Evolutionary conservation across 495 filamentous ascomycete genomes (phyloP), one percentile per base, ranked within the genome.

Genomic region (Lindgomyces ingoldianus): DNA sequence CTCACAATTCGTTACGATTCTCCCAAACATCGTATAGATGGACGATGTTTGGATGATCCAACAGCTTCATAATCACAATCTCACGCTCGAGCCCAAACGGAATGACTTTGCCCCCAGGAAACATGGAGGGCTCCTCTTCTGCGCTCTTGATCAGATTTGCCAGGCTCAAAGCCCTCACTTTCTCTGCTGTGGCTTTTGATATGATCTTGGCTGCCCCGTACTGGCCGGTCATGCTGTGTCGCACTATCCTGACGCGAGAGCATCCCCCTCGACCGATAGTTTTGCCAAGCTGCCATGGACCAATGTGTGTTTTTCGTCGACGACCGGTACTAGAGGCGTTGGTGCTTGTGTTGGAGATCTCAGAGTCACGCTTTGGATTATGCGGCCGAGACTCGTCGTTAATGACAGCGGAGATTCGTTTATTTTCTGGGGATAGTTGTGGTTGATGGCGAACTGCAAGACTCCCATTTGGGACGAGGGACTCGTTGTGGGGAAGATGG

Each of bases 1-100:
- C 89, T 78, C 80, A 98, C 92, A 98, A 84, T 73, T 98, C 91
- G 47, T 89, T 86, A 16, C 88, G 81, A 69, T 96, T 96, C 79
- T 98, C 95, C 93, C 93, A 99, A 16, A 98, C 89, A 76, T 98
- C 95, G 70, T 90, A 90, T 9, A 99, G 76, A 59, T 87, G 88
- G 70, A 97, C 90, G 53, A 99, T 90, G 73, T 98, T 91, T 0
- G 86, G 90, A 77, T 99, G 94, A 64, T 93, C 86, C 54, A 98
- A 91, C 41, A 98, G 81, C 74, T 95, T 98, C 86, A 98, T 93
- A 61, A 98, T 93, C 10, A 91, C 89, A 41, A 96, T 90, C 71
- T 98, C 94, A 36, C 94, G 82, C 72, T 98, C 94, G 49, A 98
- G 89, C 0, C 87, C 88, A 66, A 89, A 84, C 1, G 93, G 93